Evolutionary conservation across 768 basidiomycete species (phyloP).

Genomic region (Rhodotorula kratochvilovae): DNA sequence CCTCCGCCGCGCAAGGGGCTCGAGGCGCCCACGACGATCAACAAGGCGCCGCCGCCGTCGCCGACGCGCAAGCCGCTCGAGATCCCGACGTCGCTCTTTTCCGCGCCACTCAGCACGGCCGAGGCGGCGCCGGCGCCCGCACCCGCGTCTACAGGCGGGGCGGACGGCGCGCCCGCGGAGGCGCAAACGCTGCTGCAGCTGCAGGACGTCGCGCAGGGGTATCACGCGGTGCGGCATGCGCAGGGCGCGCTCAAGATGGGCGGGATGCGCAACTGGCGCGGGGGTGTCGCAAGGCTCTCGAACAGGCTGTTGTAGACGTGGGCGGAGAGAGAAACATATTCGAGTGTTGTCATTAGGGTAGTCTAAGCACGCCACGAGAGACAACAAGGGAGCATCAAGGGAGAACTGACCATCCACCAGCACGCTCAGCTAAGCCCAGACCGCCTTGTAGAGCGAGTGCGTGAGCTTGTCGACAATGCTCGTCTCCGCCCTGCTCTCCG

Average conservation of each 20-base stretch:
- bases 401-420: no score
- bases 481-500: slow-evolving; percentile 29
- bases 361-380: neutral
- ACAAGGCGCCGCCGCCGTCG: slow-evolving; percentile 2
- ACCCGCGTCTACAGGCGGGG: slow-evolving; percentile 51
- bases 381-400: no score
- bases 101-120: slow-evolving; percentile 39
- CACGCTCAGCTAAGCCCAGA: slow-evolving; percentile 54
- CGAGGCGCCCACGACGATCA: slow-evolving; percentile 24
- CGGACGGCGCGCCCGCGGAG: slow-evolving; percentile 50
- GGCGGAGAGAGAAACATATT: neutral
- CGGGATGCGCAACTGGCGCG: slow-evolving; percentile 84
- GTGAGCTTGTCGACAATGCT: slow-evolving; percentile 17
- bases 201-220: slow-evolving; percentile 86
- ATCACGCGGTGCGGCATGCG: slow-evolving; percentile 80
- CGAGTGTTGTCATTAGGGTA: neutral
- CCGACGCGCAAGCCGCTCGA: slow-evolving; percentile 7
- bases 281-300: slow-evolving; percentile 69
- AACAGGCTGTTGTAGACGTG: slow-evolving; percentile 2
- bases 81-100: slow-evolving; percentile 32
- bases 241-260: slow-evolving; percentile 75
- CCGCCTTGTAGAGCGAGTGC: neutral
- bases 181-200: slow-evolving; percentile 65
- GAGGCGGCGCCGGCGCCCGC: slow-evolving; percentile 56
- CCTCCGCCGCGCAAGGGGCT: slow-evolving; percentile 46